Evolutionary conservation across 2,329 filamentous ascomycete genomes (phyloP), one percentile per base, ranked within the genome.

Genomic region (Paecilomyces sp.): DNA sequence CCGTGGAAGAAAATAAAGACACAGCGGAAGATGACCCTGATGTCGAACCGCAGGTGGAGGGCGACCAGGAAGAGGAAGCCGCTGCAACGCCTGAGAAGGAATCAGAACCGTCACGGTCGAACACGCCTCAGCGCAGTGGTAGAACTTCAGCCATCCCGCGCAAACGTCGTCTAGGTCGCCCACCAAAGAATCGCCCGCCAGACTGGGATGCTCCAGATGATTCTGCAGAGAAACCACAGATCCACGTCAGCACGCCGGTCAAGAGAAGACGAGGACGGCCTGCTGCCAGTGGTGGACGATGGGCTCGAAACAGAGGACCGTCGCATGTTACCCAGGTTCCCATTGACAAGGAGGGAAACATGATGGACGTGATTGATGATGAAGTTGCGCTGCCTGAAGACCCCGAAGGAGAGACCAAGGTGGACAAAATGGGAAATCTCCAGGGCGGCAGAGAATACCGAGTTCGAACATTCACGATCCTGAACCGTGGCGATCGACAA

Each of bases 381-480:
- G 94, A 99, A 78, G 91, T 96, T 53, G 89, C 88, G 34, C 81
- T 99, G 53, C 91, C 92, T 0, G 89, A 92, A 64, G 93, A 97
- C 67, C 77, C 87, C 1, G 91, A 93, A 70, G 94, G 94, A 66
- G 92, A 97, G 77, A 85, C 85, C 64, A 99, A 97, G 79, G 93
- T 99, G 8, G 91, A 97, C 77, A 93, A 93, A 78, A 76, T 89
- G 67, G 94, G 94, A 31, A 86, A 90, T 68, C 83, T 99, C 2
- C 82, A 87, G 63, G 94, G 86, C 30, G 92, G 88, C 3, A 86
- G 94, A 67, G 91, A 97, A 70, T 99, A 99, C 74, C 88, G 94
- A 30, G 96, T 96, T 71, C 89, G 94, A 62, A 96, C 93, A 1
- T 99, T 99, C 74, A 96, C 89, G 7, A 89, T 99, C 64, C 83